Base-by-base conservation (phyloP, 306 rosid species). In the Begonia peltatifolia region DNA sequence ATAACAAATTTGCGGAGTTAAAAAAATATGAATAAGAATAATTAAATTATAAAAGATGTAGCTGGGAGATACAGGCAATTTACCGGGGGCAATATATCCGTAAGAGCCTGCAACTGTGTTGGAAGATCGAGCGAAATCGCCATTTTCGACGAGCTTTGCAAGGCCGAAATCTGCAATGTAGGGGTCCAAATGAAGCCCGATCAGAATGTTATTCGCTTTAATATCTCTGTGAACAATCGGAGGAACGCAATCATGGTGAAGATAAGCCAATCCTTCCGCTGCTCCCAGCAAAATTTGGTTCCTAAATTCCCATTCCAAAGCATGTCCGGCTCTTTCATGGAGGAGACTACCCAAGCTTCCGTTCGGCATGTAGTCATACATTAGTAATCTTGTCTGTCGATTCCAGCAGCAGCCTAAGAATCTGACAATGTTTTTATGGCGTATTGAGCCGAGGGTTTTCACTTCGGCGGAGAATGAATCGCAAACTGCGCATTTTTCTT, bases 1-100 rank as follows among this genome's bases (percentile, higher is more conserved):
- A 20, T 20, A 17, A n/a, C n/a, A n/a, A n/a, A n/a, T n/a, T n/a
- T n/a, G n/a, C n/a, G n/a, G n/a, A n/a, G n/a, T n/a, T n/a, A n/a
- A n/a, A n/a, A n/a, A n/a, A n/a, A 17, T 17, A 17, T 17, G 18
- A 17, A 17, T 17, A 17, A 17, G 18, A 17, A 17, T 17, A 1
- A 17, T 17, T 17, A 17, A 17, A 17, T 17, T 25, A 30, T 30
- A 7, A 30, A 30, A 30, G 57, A 5, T 49, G 9, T 20, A 35
- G 52, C 53, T 47, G 41, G 41, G 11, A 36, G 54, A 46, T 47
- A n/a, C 61, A 58, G 50, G 10, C 22, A 9, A 74, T 83, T 63
- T 58, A 81, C 99, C 96, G 41, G 99, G 99, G 67, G 99, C 96
- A 63, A 92, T 92, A 22, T 92, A 86, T 20, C 99, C 99, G 61